Evolutionary conservation across 805 yeast species (phyloP), one percentile per base, ranked within the genome.

Genomic region (Sugiyamaella americana): DNA sequence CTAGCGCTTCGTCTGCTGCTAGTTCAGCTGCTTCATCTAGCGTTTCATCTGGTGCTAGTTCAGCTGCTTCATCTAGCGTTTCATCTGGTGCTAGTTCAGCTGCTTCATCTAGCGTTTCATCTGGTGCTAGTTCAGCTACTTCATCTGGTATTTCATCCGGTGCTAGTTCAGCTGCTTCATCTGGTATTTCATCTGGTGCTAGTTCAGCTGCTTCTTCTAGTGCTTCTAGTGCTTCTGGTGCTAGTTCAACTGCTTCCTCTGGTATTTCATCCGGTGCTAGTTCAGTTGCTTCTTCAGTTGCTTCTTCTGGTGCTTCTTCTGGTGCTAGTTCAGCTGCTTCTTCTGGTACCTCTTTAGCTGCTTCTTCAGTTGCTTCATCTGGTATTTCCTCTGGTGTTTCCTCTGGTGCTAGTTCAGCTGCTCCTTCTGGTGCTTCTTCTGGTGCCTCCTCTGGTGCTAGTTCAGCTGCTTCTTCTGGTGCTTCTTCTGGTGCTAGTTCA

Each of bases 241-340:
- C 48, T 19, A 21, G 53, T 6, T 49, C 51, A 21, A 30, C 54
- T n/a, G 42, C 37, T 10, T 46, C 43, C 21, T 26, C 42, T 38
- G 45, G 48, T 22, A 24, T 48, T 23, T 24, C 45, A 4, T 19
- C 21, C 24, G n/a, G 41, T 36, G 5, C 49, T 2, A 17, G 46
- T 23, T 39, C 51, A 34, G 43, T 44, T 13, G 42, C 41, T 34
- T 16, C 46, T 21, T 26, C 50, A 24, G 24, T 45, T 2, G 23
- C 44, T 6, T 44, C 47, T 32, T 10, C 48, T n/a, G 20, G 53
- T 22, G 26, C 49, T 17, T 16, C 45, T 2, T 19, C 21, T n/a
- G 18, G n/a, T 20, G 41, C 26, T 18, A 11, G 5, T 20, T 17
- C n/a, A 11, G 17, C 45, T 6, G 18, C 26, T 42, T 24, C 42